phyloP scores from a whole-genome alignment of 805 yeast genomes.

The Metschnikowia peoriensis region DNA sequence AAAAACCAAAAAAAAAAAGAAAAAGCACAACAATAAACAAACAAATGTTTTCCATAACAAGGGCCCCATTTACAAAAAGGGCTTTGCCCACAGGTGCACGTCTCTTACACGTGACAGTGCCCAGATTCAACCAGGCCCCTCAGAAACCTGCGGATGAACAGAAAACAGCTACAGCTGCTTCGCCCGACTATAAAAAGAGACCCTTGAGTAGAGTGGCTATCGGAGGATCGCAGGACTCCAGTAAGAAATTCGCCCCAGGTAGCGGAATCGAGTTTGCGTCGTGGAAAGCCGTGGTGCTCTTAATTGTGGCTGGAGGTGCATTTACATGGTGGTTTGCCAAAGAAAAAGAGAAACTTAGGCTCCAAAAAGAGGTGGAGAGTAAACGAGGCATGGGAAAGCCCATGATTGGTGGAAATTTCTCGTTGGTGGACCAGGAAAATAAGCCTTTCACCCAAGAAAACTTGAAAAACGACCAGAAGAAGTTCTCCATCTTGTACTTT shows the following conservation, averaged over 20 bases:
- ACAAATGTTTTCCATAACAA: conserved; percentile 2
- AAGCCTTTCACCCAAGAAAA: conserved; percentile 73
- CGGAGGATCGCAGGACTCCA: conserved; percentile 49
- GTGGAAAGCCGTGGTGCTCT: conserved; percentile 77
- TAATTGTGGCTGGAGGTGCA: conserved; percentile 68
- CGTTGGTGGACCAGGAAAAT: conserved; percentile 68
- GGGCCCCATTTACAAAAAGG: background rate
- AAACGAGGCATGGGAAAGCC: conserved; percentile 92
- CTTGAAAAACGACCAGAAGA: conserved; percentile 55
- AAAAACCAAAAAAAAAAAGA: too few species aligned
- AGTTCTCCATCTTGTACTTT: conserved; percentile 84
- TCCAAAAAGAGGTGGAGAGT: conserved; percentile 77
- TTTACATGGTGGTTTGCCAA: conserved; percentile 66
- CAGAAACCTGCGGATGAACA: background rate
- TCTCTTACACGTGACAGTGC: conserved; percentile 2
- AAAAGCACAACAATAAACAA: too few species aligned
- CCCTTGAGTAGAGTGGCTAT: conserved; percentile 81
- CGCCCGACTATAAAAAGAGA: conserved; percentile 33
- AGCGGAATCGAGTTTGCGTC: conserved; percentile 68
- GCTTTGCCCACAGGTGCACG: conserved; percentile 1
- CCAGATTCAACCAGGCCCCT: conserved; percentile 2
- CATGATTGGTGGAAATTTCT: conserved; percentile 86
- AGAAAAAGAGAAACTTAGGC: conserved; percentile 73
- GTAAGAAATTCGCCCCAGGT: conserved; percentile 35
- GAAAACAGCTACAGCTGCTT: background rate